Evolutionary conservation across 140 eudicot species (phyloP), one percentile per base, ranked within the genome.

Genomic region (Bidens hawaiensis): DNA sequence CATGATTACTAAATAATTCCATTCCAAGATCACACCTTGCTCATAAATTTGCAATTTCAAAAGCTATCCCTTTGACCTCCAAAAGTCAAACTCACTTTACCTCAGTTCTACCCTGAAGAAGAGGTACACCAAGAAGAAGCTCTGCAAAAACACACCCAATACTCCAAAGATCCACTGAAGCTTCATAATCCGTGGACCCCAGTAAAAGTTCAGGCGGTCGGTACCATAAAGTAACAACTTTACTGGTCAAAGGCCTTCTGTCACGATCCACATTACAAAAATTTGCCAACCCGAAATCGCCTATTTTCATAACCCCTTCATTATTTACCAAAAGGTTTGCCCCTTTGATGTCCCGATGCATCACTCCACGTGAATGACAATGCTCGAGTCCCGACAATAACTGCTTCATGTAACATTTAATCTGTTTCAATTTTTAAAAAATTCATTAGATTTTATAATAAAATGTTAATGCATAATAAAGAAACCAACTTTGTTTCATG

Each of bases 301-400:
- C 98, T 25, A 91, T 75, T 78, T 87, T 91, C 30, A 91, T 59
- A 60, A 91, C 62, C 27, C 98, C 98, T 51, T 84, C 96, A 48
- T 87, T 79, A 72, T 87, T 83, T 54, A 91, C 94, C 60, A 91
- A 76, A 65, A 91, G 94, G 79, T 91, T 91, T 13, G 98, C 95
- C 24, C 96, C 96, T 84, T 91, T 91, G 21, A 91, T 87, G 67
- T 91, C 98, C 34, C 98, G 76, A 75, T 91, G 98, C 98, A 91
- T 91, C 78, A 91, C 78, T 10, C 98, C 98, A 6, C 81, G 84
- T 27, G 86, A 79, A 72, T 91, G 98, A 78, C 98, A 87, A 56
- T 87, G 91, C 64, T 91, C 90, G 1, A 87, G 79, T 48, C 96
- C 96, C 22, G 94, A 84, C 43, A 90, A 65, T 60, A 90, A 74